phyloP scores from a whole-genome alignment of 345 rosid genomes.

The Bruguiera parviflora region DNA sequence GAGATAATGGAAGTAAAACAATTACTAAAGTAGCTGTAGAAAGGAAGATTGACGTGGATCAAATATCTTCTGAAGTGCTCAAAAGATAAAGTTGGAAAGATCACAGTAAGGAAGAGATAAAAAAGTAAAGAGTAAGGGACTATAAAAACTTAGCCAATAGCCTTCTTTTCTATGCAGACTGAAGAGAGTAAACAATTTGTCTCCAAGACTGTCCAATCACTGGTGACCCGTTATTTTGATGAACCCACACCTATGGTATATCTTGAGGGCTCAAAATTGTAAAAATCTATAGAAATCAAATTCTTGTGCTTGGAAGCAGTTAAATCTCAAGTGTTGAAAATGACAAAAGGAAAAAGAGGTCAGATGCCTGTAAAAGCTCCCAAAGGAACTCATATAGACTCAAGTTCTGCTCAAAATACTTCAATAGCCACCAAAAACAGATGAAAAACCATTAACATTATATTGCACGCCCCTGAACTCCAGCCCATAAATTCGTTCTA shows the following conservation, averaged over 20 bases:
- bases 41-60: neutral
- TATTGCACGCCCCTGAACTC: no score
- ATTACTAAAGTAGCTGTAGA: neutral
- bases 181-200: neutral
- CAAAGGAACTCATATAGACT: neutral
- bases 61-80: neutral
- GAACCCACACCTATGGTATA: neutral
- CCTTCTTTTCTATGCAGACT: neutral
- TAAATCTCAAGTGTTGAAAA: neutral
- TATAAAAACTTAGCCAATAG: neutral
- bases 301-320: neutral
- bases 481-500: neutral
- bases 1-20: no score
- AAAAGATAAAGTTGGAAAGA: no score
- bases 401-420: neutral
- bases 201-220: neutral
- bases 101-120: no score
- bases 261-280: neutral
- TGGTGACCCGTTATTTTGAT: neutral
- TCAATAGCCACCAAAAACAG: neutral
- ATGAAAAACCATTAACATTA: no score
- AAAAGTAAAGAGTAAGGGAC: no score
- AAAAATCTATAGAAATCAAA: neutral
- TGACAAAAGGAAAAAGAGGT: neutral
- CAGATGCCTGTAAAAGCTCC: neutral